Evolutionary conservation across 805 yeast species (phyloP).

Genomic region (Yarrowia bubula): DNA sequence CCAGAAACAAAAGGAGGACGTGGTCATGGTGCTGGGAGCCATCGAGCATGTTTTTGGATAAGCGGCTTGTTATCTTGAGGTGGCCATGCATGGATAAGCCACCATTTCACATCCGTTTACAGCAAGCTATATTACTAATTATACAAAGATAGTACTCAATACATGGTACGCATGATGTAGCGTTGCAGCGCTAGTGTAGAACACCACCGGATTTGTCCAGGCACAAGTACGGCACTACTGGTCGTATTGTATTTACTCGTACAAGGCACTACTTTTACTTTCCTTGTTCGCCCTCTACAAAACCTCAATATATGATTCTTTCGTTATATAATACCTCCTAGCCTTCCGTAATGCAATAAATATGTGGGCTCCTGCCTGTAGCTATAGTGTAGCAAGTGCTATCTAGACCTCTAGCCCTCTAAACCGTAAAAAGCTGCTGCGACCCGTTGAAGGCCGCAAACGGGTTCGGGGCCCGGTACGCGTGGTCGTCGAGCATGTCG

Average conservation of each 20-base stretch:
- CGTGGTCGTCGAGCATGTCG: constrained; percentile 18
- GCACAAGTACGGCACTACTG: too few species aligned
- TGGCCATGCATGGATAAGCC: neutral
- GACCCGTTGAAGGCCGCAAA: constrained; percentile 8
- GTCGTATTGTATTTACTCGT: too few species aligned
- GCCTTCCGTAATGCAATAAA: constrained; percentile 19
- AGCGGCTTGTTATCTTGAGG: neutral
- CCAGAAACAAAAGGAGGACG: constrained; percentile 14
- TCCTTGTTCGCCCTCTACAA: too few species aligned
- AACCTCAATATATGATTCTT: neutral
- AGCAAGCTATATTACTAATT: neutral
- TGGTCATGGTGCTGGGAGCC: constrained; percentile 10
- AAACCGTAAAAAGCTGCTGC: constrained; percentile 11
- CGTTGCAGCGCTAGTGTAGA: too few species aligned
- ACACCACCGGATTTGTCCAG: too few species aligned
- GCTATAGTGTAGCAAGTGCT: too few species aligned
- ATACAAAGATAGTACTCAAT: neutral
- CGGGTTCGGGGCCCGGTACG: constrained; percentile 18
- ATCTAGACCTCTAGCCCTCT: neutral
- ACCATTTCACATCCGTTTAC: too few species aligned
- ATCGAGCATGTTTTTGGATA: neutral
- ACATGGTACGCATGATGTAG: too few species aligned
- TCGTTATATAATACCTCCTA: neutral
- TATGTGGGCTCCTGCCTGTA: neutral
- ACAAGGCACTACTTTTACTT: too few species aligned